Conservation (phyloP, 768 basidiomycete genomes). For the Agrocybe praecox region DNA sequence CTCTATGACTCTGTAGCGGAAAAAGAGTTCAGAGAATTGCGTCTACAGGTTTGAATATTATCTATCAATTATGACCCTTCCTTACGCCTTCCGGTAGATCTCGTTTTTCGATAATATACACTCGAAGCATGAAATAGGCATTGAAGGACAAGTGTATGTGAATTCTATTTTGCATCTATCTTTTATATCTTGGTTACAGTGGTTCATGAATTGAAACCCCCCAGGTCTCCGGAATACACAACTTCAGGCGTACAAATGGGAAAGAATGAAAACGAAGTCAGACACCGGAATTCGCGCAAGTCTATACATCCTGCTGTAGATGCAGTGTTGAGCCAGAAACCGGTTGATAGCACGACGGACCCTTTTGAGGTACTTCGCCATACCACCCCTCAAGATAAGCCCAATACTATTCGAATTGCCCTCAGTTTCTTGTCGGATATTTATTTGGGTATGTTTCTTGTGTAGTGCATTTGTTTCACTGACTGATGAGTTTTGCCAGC, state of each 20-base stretch:
- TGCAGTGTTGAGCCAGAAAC: neutral
- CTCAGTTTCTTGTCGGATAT: conserved; percentile 42
- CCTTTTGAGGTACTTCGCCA: conserved; percentile 5
- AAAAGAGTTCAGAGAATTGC: conserved; percentile 56
- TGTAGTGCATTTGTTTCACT: neutral
- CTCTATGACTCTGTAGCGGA: conserved; percentile 70
- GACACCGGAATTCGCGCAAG: conserved; percentile 6
- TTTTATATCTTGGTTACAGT: neutral
- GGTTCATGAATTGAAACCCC: neutral
- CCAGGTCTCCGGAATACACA: conserved; percentile 25
- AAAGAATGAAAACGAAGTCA: conserved; percentile 4
- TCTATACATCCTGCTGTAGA: neutral
- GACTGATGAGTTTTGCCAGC: conserved; percentile 38
- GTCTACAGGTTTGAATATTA: conserved; percentile 48
- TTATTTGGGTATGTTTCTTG: conserved; percentile 57
- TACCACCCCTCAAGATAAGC: neutral
- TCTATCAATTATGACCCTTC: neutral
- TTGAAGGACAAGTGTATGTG: conserved; percentile 14
- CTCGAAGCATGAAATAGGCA: conserved; percentile 4
- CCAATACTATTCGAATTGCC: conserved; percentile 3
- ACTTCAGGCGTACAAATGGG: conserved; percentile 8
- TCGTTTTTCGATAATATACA: conserved; percentile 25
- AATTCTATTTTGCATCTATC: too few relatives aligned
- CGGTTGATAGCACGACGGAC: conserved; percentile 7
- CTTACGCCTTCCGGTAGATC: conserved; percentile 21